A percentile compares a stretch with the other conserved stretches of the same genome.
Evolutionary conservation across 805 yeast species (phyloP).

Genomic region (Starmera caribaea): DNA sequence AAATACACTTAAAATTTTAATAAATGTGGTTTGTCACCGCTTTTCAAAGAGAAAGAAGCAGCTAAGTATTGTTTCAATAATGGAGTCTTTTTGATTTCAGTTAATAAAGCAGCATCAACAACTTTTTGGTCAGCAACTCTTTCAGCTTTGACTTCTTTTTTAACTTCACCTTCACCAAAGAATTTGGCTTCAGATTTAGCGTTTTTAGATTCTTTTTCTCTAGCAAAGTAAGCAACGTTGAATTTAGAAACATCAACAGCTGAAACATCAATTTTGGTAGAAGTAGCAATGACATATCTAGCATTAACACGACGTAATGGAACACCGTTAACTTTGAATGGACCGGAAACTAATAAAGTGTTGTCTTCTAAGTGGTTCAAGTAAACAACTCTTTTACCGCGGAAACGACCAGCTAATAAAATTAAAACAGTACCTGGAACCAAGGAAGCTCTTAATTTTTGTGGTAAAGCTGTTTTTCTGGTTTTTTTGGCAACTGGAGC

Average conservation of each 20-base stretch:
- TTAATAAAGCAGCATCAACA: slow-evolving; percentile 86
- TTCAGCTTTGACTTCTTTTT: slow-evolving; percentile 86
- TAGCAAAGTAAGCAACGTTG: slow-evolving; percentile 92
- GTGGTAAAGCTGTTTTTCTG: slow-evolving; percentile 89
- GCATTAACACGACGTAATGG: slow-evolving; percentile 99
- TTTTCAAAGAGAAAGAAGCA: slow-evolving; percentile 90
- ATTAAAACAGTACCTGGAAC: slow-evolving; percentile 98
- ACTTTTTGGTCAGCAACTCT: slow-evolving; percentile 95
- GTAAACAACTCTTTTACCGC: slow-evolving; percentile 99
- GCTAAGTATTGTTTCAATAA: slow-evolving; percentile 94
- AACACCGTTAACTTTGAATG: slow-evolving; percentile 99
- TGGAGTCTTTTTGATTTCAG: slow-evolving; percentile 95
- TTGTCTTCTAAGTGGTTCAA: slow-evolving; percentile 96
- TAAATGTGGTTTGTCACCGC: slow-evolving; percentile 97
- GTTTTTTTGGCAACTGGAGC: slow-evolving; percentile 78
- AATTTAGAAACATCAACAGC: slow-evolving; percentile 83
- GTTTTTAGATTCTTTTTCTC: slow-evolving; percentile 79
- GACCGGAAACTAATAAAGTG: slow-evolving; percentile 96
- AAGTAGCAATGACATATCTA: slow-evolving; percentile 97
- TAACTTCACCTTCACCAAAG: slow-evolving; percentile 66
- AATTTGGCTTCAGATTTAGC: slow-evolving; percentile 88
- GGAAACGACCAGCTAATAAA: slow-evolving; percentile 97
- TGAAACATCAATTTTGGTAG: slow-evolving; percentile 77
- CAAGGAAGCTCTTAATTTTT: slow-evolving; percentile 89
- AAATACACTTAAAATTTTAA: slow-evolving; percentile 72